These are phyloP conservation scores for Prunus armeniaca DNA, from an alignment of 306 rosid species.

Conservation along the genomic window DNA sequence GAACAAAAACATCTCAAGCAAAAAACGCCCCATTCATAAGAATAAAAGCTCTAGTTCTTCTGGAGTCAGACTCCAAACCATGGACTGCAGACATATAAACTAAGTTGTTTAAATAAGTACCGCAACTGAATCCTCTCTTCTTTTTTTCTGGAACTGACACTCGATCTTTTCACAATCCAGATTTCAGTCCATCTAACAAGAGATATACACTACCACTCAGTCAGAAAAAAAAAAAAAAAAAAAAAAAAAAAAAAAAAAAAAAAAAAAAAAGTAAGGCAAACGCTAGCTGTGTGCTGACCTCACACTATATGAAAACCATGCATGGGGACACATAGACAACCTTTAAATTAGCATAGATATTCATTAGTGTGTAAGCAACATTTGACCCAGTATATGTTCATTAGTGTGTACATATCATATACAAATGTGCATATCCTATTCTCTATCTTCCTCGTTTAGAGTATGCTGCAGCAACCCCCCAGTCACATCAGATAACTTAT, in stretches of 20 bases:
- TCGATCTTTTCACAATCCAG: background rate
- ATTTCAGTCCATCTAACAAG: background rate
- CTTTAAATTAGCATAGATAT: background rate
- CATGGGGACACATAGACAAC: background rate
- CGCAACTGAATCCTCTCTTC: background rate
- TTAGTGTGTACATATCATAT: background rate
- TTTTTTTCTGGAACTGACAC: background rate
- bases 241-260: background rate
- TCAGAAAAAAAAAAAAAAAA: background rate
- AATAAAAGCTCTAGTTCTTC: background rate
- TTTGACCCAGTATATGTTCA: background rate
- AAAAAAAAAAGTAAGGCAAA: background rate
- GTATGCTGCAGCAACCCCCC: background rate
- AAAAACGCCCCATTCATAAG: background rate
- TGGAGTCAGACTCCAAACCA: no score
- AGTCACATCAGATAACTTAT: background rate
- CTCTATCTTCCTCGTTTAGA: background rate
- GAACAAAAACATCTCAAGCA: background rate
- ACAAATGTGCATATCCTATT: background rate
- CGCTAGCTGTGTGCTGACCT: background rate
- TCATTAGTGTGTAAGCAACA: background rate
- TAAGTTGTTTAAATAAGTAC: background rate
- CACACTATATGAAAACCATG: background rate
- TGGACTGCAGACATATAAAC: background rate
- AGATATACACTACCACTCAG: background rate